phyloP scores from a whole-genome alignment of 1,139 yeast genomes.

The Taphrina deformans region DNA sequence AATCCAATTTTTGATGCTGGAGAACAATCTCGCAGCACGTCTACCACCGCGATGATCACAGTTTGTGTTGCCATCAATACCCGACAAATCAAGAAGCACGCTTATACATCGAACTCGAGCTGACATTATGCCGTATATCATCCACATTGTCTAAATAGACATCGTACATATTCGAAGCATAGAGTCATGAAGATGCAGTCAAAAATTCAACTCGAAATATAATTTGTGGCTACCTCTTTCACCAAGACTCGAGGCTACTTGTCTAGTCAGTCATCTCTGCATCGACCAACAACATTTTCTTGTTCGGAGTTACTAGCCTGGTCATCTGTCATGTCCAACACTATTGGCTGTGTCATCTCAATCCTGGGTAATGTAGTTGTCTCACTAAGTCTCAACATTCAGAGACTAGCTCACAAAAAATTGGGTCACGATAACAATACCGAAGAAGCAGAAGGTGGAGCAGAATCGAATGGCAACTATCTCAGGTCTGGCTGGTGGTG shows the following conservation, averaged over 20 bases:
- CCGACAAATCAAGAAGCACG: too few species aligned
- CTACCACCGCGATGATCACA: too few species aligned
- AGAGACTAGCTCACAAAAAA: conserved; percentile 47
- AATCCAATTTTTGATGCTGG: not conserved
- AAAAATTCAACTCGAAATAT: not conserved
- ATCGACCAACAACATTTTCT: too few species aligned
- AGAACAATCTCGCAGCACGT: too few species aligned
- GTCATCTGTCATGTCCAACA: conserved; percentile 18
- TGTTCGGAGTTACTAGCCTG: too few species aligned
- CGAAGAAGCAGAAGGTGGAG: not conserved
- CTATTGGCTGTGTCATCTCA: conserved; percentile 46
- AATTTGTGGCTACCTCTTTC: not conserved
- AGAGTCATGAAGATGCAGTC: too few species aligned
- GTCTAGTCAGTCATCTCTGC: too few species aligned
- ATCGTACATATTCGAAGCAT: too few species aligned
- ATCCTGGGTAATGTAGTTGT: conserved; percentile 47
- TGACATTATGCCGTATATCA: too few species aligned
- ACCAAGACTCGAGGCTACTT: not conserved
- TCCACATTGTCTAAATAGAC: too few species aligned
- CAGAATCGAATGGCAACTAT: not conserved
- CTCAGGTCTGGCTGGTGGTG: conserved; percentile 47
- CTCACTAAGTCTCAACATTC: conserved; percentile 48
- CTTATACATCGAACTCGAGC: too few species aligned
- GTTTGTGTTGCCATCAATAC: too few species aligned
- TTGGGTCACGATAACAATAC: conserved; percentile 34